These are phyloP conservation scores for Cicer judaicum DNA, from an alignment of 306 rosid species.

Conservation along the genomic window DNA sequence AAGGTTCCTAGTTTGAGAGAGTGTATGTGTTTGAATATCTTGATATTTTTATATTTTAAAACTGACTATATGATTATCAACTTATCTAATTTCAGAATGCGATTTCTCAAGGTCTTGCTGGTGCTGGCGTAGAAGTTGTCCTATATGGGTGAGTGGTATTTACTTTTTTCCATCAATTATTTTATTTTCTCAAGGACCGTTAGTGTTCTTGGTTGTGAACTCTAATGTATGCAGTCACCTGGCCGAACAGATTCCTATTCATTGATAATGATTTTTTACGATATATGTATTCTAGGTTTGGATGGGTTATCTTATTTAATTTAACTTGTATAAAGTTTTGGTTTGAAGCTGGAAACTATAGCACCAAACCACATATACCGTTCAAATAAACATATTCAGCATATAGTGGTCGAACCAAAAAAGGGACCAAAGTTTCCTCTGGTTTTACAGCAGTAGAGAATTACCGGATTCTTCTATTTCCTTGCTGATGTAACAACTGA, in stretches of 20 bases:
- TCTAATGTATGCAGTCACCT: constrained; percentile 27
- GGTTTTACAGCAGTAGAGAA: neutral
- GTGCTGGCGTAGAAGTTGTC: constrained; percentile 84
- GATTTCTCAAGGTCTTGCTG: constrained; percentile 75
- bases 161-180: constrained; percentile 9
- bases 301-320: constrained; percentile 1
- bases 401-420: neutral
- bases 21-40: constrained; percentile 10
- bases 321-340: constrained; percentile 1
- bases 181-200: constrained; percentile 23
- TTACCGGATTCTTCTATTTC: neutral
- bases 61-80: constrained; percentile 46
- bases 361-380: neutral
- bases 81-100: constrained; percentile 71
- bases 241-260: constrained; percentile 29
- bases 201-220: constrained; percentile 21
- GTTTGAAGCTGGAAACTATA: constrained; percentile 21
- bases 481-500: neutral
- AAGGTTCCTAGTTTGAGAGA: constrained; percentile 30
- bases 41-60: constrained; percentile 30
- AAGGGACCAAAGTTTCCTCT: neutral
- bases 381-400: neutral
- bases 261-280: constrained; percentile 23
- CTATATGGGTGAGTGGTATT: constrained; percentile 81
- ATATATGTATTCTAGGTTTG: constrained; percentile 7